phyloP scores from a whole-genome alignment of 352 stramenopile species.

The Globisporangium yorkense region DNA sequence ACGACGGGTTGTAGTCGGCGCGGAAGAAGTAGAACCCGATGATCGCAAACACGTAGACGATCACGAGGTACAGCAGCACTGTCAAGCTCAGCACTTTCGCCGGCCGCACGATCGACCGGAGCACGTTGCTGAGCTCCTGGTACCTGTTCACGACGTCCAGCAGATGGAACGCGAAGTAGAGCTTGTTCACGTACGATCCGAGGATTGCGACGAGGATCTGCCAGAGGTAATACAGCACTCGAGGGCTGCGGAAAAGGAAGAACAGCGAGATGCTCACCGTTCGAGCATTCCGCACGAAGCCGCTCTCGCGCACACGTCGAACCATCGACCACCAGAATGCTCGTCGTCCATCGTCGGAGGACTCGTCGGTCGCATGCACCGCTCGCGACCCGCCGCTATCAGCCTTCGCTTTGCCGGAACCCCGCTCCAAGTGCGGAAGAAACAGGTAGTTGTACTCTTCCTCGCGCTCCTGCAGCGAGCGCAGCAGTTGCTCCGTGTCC shows the following conservation, averaged over 20 bases:
- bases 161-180: conserved; percentile 75
- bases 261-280: conserved; percentile 39
- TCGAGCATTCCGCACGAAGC: conserved; percentile 6
- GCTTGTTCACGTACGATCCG: conserved; percentile 59
- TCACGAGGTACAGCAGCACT: conserved; percentile 57
- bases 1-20: conserved; percentile 41
- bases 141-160: conserved; percentile 78
- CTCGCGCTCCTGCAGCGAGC: conserved; percentile 48
- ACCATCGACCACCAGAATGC: neutral
- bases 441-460: conserved; percentile 65
- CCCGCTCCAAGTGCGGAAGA: conserved; percentile 20
- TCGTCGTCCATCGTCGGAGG: neutral
- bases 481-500: conserved; percentile 54
- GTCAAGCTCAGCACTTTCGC: conserved; percentile 56
- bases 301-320: neutral
- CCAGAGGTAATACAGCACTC: conserved; percentile 49
- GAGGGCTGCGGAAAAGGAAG: conserved; percentile 46
- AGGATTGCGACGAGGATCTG: conserved; percentile 57
- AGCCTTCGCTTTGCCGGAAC: neutral
- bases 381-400: neutral
- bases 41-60: conserved; percentile 72
- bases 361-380: neutral
- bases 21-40: conserved; percentile 73
- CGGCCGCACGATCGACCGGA: conserved; percentile 54
- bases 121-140: conserved; percentile 64